A percentile compares a stretch with the other conserved stretches of the same genome.
Conservation (phyloP, 2,329 filamentous ascomycete species). For the Dactylonectria estremocensis region DNA sequence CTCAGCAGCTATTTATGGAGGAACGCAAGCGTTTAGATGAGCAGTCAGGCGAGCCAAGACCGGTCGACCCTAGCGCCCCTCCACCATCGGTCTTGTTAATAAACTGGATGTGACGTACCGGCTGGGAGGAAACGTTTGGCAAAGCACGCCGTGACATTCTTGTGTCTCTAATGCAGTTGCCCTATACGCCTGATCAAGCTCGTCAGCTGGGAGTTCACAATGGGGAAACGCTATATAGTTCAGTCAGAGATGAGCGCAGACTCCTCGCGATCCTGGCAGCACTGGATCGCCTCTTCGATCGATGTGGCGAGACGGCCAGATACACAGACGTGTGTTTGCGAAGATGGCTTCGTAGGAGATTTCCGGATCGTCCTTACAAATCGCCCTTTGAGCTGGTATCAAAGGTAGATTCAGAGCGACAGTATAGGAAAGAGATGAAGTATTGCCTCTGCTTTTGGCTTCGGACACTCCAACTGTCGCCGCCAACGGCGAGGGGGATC, state of each 20-base stretch:
- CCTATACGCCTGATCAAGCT: neutral
- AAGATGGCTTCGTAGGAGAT: neutral
- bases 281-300: neutral
- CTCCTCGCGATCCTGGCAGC: neutral
- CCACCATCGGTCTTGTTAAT: no score
- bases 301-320: neutral
- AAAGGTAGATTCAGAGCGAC: neutral
- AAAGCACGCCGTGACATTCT: neutral
- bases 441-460: slow-evolving; percentile 13
- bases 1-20: no score
- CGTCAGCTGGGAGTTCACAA: neutral
- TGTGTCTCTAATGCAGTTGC: neutral
- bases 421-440: neutral
- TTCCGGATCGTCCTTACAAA: neutral
- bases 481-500: neutral
- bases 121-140: no score
- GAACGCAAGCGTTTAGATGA: no score
- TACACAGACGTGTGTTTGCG: neutral
- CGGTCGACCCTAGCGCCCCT: no score
- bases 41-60: no score
- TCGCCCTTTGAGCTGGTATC: neutral
- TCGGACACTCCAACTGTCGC: slow-evolving; percentile 1
- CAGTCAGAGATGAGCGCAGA: neutral
- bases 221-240: neutral
- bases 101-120: no score